A percentile compares a stretch with the other conserved stretches of the same genome.
Evolutionary conservation across 2,329 filamentous ascomycete species (phyloP).

Genomic region (Neocatenulostroma microsporum): DNA sequence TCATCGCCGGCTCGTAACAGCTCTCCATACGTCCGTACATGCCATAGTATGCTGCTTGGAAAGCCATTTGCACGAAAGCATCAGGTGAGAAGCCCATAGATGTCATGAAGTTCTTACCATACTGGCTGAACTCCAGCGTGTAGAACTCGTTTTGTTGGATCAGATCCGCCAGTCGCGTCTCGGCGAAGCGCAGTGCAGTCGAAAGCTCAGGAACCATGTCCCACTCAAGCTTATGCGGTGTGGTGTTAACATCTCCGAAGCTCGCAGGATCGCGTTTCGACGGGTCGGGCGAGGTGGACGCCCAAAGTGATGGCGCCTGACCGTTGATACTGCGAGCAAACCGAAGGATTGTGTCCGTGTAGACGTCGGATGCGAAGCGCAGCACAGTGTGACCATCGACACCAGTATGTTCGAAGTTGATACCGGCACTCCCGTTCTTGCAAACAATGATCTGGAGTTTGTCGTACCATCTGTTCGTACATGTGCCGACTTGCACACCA

Average conservation of each 20-base stretch:
- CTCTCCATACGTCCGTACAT: conserved; percentile 90
- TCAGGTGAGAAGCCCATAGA: conserved; percentile 95
- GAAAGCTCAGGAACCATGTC: conserved; percentile 89
- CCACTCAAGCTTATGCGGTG: conserved; percentile 94
- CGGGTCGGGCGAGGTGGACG: conserved; percentile 81
- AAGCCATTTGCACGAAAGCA: conserved; percentile 98
- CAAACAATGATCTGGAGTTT: conserved; percentile 99
- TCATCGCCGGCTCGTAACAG: conserved; percentile 98
- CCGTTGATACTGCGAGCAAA: conserved; percentile 95
- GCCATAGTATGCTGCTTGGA: conserved; percentile 96
- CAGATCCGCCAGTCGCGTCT: conserved; percentile 85
- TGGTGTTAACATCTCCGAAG: conserved; percentile 89
- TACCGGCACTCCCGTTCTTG: conserved; percentile 95
- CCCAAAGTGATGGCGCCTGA: conserved; percentile 84
- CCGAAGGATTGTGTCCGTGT: conserved; percentile 93
- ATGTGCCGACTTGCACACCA: conserved; percentile 93
- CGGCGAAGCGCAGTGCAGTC: conserved; percentile 87
- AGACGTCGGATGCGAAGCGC: conserved; percentile 90
- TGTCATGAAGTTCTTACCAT: conserved; percentile 96
- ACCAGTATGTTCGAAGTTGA: conserved; percentile 98
- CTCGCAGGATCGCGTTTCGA: conserved; percentile 83
- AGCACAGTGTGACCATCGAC: conserved; percentile 96
- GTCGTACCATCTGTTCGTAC: conserved; percentile 98
- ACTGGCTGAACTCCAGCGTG: conserved; percentile 78
- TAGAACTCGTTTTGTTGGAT: conserved; percentile 96